phyloP scores from a whole-genome alignment of 2,329 filamentous ascomycete species.

The Paecilomyces sp. region DNA sequence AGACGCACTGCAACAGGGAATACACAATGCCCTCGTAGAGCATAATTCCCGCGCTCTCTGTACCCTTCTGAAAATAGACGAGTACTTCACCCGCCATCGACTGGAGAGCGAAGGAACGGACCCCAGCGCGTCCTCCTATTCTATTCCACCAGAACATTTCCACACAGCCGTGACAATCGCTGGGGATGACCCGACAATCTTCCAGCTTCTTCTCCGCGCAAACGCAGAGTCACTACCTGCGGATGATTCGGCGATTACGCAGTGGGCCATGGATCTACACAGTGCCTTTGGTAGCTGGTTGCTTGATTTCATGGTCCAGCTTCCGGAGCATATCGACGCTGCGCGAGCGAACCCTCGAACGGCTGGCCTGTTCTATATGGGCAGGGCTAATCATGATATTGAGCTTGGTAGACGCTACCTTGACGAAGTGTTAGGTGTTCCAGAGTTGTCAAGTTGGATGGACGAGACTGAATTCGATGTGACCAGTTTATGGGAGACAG shows the following conservation, averaged over 20 bases:
- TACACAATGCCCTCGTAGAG: slow-evolving; percentile 30
- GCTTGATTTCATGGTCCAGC: slow-evolving; percentile 24
- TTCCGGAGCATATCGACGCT: slow-evolving; percentile 18
- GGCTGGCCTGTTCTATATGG: slow-evolving; percentile 19
- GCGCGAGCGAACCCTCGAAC: slow-evolving; percentile 7
- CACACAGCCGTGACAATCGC: slow-evolving; percentile 19
- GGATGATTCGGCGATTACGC: slow-evolving; percentile 26
- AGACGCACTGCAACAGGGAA: slow-evolving; percentile 29
- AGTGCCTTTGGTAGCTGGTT: slow-evolving; percentile 26
- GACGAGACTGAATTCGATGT: slow-evolving; percentile 13
- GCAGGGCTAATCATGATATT: slow-evolving; percentile 11
- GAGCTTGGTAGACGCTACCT: slow-evolving; percentile 16
- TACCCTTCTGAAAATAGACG: slow-evolving; percentile 32
- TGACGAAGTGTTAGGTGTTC: slow-evolving; percentile 17
- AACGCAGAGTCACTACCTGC: slow-evolving; percentile 31
- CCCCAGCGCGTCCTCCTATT: background rate
- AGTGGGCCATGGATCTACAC: slow-evolving; percentile 25
- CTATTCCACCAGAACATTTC: slow-evolving; percentile 27
- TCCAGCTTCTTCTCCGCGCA: slow-evolving; percentile 28
- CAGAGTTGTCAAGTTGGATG: slow-evolving; percentile 17
- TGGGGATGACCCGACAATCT: slow-evolving; percentile 17
- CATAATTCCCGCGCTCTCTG: slow-evolving; percentile 23
- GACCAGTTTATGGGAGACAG: background rate
- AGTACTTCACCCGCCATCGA: slow-evolving; percentile 17
- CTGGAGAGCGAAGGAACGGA: background rate